Conservation (phyloP, 352 stramenopile species). For the Globisporangium cystogenes region DNA sequence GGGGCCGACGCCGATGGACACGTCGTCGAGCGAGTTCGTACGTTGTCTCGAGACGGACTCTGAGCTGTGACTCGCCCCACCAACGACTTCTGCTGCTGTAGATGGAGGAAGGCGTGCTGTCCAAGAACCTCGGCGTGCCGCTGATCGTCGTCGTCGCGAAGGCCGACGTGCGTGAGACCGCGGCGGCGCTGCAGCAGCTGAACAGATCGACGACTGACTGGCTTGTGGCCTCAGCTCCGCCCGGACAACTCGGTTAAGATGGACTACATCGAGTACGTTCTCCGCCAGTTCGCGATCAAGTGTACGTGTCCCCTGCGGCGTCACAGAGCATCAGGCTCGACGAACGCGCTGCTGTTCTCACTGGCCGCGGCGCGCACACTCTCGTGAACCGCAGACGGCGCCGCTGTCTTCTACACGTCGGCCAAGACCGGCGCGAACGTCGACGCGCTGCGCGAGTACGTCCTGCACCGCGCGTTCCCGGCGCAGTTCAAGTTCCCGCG, state of each 20-base stretch:
- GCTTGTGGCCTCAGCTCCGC: slow-evolving; percentile 25
- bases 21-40: slow-evolving; percentile 66
- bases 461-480: slow-evolving; percentile 65
- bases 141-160: slow-evolving; percentile 73
- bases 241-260: slow-evolving; percentile 81
- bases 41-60: slow-evolving; percentile 1
- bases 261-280: slow-evolving; percentile 79
- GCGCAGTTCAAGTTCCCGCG: slow-evolving; percentile 65
- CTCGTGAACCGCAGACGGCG: slow-evolving; percentile 37
- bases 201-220: too few relatives aligned
- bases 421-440: slow-evolving; percentile 71
- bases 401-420: slow-evolving; percentile 76
- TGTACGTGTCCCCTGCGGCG: slow-evolving; percentile 30
- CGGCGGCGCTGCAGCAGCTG: too few relatives aligned
- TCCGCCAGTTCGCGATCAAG: slow-evolving; percentile 74
- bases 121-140: slow-evolving; percentile 75
- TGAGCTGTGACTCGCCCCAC: background rate
- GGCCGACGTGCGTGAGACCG: slow-evolving; percentile 46
- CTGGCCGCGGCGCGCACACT: too few relatives aligned
- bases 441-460: slow-evolving; percentile 68
- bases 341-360: background rate
- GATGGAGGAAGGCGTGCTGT: slow-evolving; percentile 73
- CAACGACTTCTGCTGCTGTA: slow-evolving; percentile 11
- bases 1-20: slow-evolving; percentile 41
- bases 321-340: too few relatives aligned